A percentile compares a stretch with the other conserved stretches of the same genome.
These are phyloP conservation scores for Boletus rubroflammeus DNA, from an alignment of 768 basidiomycete species.

Conservation along the genomic window DNA sequence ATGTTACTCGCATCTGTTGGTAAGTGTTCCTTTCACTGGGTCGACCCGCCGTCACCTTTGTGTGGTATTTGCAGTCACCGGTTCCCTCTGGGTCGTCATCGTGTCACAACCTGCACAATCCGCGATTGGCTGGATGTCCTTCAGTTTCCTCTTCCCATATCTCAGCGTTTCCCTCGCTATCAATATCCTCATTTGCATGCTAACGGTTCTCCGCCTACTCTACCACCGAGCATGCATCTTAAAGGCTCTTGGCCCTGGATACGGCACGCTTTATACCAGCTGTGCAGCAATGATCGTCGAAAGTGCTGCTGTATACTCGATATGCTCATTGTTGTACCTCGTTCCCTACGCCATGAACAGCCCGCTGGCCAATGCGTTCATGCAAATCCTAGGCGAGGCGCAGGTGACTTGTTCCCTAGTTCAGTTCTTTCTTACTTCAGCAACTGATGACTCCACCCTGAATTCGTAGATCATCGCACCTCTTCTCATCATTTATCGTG, in stretches of 20 bases:
- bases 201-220: conserved; percentile 32
- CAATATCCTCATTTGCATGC: conserved; percentile 30
- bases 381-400: conserved; percentile 30
- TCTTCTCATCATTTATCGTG: conserved; percentile 46
- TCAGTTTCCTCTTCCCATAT: conserved; percentile 32
- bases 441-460: neutral
- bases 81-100: conserved; percentile 28
- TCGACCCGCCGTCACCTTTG: neutral
- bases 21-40: neutral
- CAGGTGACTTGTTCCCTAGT: conserved; percentile 17
- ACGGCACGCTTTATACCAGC: conserved; percentile 29
- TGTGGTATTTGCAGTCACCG: conserved; percentile 18
- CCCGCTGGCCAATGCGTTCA: conserved; percentile 26
- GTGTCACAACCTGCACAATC: conserved; percentile 24
- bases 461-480: conserved; percentile 41
- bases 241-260: conserved; percentile 24
- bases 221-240: conserved; percentile 27
- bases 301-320: conserved; percentile 33
- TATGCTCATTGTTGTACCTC: conserved; percentile 32
- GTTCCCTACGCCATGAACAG: conserved; percentile 24
- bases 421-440: neutral
- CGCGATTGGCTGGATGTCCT: conserved; percentile 28
- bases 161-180: conserved; percentile 32
- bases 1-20: conserved; percentile 27
- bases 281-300: conserved; percentile 35